Conservation (phyloP, 164 flowering plant genomes). For the Amborella trichopoda region DNA sequence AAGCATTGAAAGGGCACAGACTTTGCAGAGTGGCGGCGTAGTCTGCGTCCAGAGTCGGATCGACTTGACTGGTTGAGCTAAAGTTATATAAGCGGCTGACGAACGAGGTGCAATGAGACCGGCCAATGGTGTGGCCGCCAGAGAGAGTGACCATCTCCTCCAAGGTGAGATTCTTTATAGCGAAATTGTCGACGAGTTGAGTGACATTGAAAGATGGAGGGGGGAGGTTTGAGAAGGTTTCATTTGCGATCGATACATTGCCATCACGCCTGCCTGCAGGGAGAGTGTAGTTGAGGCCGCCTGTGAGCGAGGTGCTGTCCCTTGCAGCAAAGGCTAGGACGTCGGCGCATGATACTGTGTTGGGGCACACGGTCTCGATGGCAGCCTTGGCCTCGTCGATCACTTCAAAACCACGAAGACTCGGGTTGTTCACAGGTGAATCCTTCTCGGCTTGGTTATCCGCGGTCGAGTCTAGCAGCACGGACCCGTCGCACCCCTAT, state of each 20-base stretch:
- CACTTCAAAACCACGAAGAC: constrained; percentile 44
- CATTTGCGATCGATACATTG: constrained; percentile 10
- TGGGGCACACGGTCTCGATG: constrained; percentile 34
- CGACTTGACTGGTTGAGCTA: not conserved
- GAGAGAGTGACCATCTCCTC: constrained; percentile 3
- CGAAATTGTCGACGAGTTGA: not conserved
- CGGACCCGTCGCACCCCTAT: constrained; percentile 55
- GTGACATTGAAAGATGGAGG: constrained; percentile 3
- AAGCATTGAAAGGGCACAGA: constrained; percentile 2
- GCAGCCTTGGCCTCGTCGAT: constrained; percentile 37
- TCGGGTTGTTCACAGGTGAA: constrained; percentile 23
- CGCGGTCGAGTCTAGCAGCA: constrained; percentile 33
- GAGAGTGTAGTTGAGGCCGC: constrained; percentile 25
- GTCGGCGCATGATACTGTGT: constrained; percentile 51
- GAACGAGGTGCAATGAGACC: constrained; percentile 4
- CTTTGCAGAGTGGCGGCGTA: constrained; percentile 6
- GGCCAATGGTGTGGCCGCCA: constrained; percentile 4
- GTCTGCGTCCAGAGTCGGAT: constrained; percentile 3
- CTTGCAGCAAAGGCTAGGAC: constrained; percentile 51
- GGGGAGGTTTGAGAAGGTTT: constrained; percentile 3
- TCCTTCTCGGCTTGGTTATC: constrained; percentile 30
- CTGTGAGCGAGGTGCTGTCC: constrained; percentile 22
- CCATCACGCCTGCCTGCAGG: constrained; percentile 41
- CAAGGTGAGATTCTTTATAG: constrained; percentile 1
- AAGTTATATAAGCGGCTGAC: constrained; percentile 2